Conservation (phyloP, 2,329 filamentous ascomycete genomes). For the Dactylonectria estremocensis region DNA sequence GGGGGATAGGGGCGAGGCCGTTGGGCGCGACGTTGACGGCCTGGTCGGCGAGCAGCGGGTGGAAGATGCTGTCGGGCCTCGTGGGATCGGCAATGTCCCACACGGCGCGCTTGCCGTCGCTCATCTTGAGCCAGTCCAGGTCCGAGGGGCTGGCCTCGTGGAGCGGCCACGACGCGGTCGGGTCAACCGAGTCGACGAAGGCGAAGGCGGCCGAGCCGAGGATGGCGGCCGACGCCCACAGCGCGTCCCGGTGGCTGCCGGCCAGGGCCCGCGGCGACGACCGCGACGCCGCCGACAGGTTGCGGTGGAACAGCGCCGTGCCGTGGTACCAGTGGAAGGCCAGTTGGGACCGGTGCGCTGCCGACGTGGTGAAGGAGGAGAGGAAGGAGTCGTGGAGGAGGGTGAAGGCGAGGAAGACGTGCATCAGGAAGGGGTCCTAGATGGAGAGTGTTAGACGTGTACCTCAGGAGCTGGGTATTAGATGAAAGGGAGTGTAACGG, state of each 20-base stretch:
- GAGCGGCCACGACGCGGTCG: conserved; percentile 71
- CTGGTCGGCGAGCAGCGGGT: conserved; percentile 41
- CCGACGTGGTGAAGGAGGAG: conserved; percentile 30
- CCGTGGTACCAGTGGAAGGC: conserved; percentile 64
- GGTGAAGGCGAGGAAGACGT: conserved; percentile 67
- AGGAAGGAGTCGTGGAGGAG: conserved; percentile 68
- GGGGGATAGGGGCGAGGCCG: conserved; percentile 28
- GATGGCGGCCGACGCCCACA: conserved; percentile 64
- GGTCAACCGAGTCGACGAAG: conserved; percentile 57
- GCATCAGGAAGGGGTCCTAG: conserved; percentile 68
- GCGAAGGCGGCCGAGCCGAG: conserved; percentile 63
- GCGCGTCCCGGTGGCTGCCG: conserved; percentile 59
- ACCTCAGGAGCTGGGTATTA: background rate
- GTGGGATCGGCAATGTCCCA: conserved; percentile 66
- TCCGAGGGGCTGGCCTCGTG: conserved; percentile 58
- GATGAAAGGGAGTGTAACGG: background rate
- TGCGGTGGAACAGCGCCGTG: conserved; percentile 60
- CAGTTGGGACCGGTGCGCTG: conserved; percentile 52
- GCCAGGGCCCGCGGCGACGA: conserved; percentile 48
- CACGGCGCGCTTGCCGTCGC: conserved; percentile 68
- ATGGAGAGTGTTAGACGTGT: conserved; percentile 27
- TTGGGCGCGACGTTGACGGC: conserved; percentile 23
- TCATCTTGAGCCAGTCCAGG: conserved; percentile 72
- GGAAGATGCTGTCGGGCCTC: conserved; percentile 64
- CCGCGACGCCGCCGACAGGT: conserved; percentile 53